Base-by-base conservation (phyloP, 495 filamentous ascomycete species). In the Friedmanniomyces endolithicus region DNA sequence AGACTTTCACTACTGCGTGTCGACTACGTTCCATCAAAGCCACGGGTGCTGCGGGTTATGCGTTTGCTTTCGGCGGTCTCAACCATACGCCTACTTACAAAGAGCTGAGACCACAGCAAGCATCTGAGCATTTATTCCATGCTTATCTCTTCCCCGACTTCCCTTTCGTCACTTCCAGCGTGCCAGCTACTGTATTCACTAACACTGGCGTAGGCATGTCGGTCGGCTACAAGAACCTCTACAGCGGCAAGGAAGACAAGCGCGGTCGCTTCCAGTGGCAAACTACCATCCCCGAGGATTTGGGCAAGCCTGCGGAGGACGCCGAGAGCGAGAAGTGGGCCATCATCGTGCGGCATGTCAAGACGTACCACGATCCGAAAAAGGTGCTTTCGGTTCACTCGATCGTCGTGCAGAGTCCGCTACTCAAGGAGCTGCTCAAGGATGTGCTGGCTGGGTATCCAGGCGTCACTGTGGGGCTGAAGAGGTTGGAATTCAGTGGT, bases 401-500 rank as follows among this genome's bases (percentile, higher is more conserved):
- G 44, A 81, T 87, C 58, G 70, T 84, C 20, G 64, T 87, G 2
- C 83, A 86, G 68, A 81, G 76, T 59, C 78, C 82, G 4, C 70
- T 75, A 45, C 67, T 86, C 44, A 82, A 82, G 67, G 70, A 70
- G 16, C 71, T 78, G 27, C 69, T 86, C 0, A 69, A 68, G 17
- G 69, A 71, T 16, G 74, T 83, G 7, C 67, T 86, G 41, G 71
- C 74, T 27, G 76, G 74, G 22, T 87, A 86, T 60, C 79, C 81
- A 2, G 80, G 83, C 20, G 73, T 86, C 14, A 82, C 82, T 0
- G 73, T 78, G 33, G 75, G 71, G 16, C 65, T 87, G 12, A 68
- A 78, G 47, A 74, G 77, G 0, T 68, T 87, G 4, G 75, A 78
- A 45, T 84, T 86, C 61, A 65, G 65, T 17, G 71, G 70, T 0